phyloP scores from a whole-genome alignment of 2,329 filamentous ascomycete species.

The Colletotrichum sidae region DNA sequence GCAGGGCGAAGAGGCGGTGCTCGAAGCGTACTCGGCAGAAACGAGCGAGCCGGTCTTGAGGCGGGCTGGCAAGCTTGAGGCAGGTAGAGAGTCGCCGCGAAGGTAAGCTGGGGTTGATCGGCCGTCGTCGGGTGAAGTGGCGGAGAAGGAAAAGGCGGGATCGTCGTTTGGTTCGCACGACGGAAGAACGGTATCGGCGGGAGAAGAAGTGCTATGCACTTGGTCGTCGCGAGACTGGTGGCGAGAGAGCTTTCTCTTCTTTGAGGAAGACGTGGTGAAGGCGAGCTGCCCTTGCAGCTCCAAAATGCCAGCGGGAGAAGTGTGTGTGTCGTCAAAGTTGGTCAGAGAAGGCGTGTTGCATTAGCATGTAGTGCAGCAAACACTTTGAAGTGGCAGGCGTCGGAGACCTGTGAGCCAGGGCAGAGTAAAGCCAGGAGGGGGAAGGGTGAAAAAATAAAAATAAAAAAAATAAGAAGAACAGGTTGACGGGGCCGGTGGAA shows the following conservation, averaged over 20 bases:
- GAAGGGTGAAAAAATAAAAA: neutral
- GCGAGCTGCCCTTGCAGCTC: slow-evolving; percentile 76
- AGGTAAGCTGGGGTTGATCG: slow-evolving; percentile 42
- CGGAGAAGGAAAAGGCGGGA: slow-evolving; percentile 63
- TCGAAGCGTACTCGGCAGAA: slow-evolving; percentile 63
- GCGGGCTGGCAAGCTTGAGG: slow-evolving; percentile 63
- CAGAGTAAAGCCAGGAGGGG: slow-evolving; percentile 23
- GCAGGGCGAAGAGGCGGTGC: slow-evolving; percentile 68
- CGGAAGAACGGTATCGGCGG: slow-evolving; percentile 60
- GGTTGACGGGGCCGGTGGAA: slow-evolving; percentile 29
- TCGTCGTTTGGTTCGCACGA: slow-evolving; percentile 66
- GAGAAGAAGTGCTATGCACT: slow-evolving; percentile 48
- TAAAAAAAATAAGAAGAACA: neutral
- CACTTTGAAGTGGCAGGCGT: neutral
- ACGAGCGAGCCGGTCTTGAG: slow-evolving; percentile 60
- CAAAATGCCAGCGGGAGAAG: slow-evolving; percentile 40
- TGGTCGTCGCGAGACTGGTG: slow-evolving; percentile 56
- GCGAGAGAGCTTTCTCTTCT: slow-evolving; percentile 76
- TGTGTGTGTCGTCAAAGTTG: slow-evolving; percentile 10
- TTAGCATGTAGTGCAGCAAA: slow-evolving; percentile 24
- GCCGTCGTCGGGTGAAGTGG: slow-evolving; percentile 45
- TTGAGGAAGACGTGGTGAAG: slow-evolving; percentile 78
- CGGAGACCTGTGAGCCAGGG: neutral
- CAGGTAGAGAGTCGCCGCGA: slow-evolving; percentile 50
- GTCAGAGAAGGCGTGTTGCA: slow-evolving; percentile 30